Evolutionary conservation across 495 filamentous ascomycete genomes (phyloP), one percentile per base, ranked within the genome.

Genomic region (Xylaria scruposa): DNA sequence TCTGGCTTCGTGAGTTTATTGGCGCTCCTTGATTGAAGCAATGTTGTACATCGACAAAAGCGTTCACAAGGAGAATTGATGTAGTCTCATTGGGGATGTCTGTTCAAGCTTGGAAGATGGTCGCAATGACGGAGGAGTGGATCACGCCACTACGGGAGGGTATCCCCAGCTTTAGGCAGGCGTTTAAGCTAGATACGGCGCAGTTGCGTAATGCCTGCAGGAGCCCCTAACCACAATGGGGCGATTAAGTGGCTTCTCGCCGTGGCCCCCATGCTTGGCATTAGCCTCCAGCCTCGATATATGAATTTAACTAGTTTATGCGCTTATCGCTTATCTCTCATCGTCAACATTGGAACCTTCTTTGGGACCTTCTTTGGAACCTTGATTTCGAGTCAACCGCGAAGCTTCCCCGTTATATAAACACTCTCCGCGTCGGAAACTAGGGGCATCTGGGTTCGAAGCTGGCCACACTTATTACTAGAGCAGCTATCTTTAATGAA

Each of bases 41-140:
- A 3, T 47, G 62, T 49, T 19, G 42, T 65, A 21, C 33, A 21
- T 19, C 0, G 13, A 19, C n/a, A 2, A 3, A 38, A 40, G 24
- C 9, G 19, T 38, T 53, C 6, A 63, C 6, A 31, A 13, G 40
- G 26, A 24, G 19, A 21, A 5, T 29, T 54, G 42, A 42, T 38
- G 64, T 26, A 15, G 56, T 60, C 3, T 46, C 33, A 67, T 54
- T 54, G 8, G 33, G 21, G 24, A 38, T 47, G 42, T 38, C 31
- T 1, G 49, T 21, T 42, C 21, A 40, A 36, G 49, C 21, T 54
- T 36, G 15, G 13, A 21, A 44, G 29, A n/a, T 3, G 6, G 63
- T 40, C 47, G 65, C 31, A 67, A 67, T 56, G 65, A 56, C 65
- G 65, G 65, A 67, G 65, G 65, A 56, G 65, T 67, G 65, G 65